phyloP scores from a whole-genome alignment of 75 land plant genomes.

The Cupressus sempervirens region DNA sequence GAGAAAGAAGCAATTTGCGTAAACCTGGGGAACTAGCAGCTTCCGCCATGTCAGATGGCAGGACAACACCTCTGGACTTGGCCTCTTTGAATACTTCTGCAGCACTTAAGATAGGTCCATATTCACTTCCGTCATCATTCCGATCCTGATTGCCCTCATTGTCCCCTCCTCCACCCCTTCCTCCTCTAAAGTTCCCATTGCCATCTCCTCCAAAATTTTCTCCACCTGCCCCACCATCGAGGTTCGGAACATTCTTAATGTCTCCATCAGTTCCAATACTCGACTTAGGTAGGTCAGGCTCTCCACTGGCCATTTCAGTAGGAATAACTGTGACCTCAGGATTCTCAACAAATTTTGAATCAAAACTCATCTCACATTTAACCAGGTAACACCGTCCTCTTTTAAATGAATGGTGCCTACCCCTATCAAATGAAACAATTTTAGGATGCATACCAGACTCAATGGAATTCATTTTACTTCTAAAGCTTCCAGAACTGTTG shows the following conservation, averaged over 20 bases:
- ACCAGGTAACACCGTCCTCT: not conserved
- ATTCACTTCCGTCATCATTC: slow-evolving; percentile 47
- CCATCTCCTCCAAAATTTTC: slow-evolving; percentile 24
- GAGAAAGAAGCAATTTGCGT: slow-evolving; percentile 53
- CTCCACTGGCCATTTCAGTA: not conserved
- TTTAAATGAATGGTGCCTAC: not conserved
- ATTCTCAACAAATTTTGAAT: not conserved
- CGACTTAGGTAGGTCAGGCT: not conserved
- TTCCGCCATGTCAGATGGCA: slow-evolving; percentile 84
- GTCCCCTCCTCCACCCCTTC: slow-evolving; percentile 39
- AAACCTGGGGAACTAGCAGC: slow-evolving; percentile 74
- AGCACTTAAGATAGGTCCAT: slow-evolving; percentile 70
- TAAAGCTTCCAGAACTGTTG: not conserved
- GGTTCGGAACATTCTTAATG: not conserved
- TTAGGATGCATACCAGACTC: not conserved
- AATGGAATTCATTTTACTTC: not conserved
- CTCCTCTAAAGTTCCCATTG: slow-evolving; percentile 35
- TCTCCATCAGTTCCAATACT: not conserved
- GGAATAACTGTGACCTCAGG: not conserved
- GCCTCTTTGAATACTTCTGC: slow-evolving; percentile 67
- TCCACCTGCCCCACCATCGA: slow-evolving; percentile 18
- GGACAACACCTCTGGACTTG: slow-evolving; percentile 51
- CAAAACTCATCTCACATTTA: slow-evolving; percentile 3
- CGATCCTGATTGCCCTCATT: slow-evolving; percentile 20
- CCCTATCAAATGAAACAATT: not conserved